Base-by-base conservation (phyloP, 805 yeast species). In the Candida sithepensis region DNA sequence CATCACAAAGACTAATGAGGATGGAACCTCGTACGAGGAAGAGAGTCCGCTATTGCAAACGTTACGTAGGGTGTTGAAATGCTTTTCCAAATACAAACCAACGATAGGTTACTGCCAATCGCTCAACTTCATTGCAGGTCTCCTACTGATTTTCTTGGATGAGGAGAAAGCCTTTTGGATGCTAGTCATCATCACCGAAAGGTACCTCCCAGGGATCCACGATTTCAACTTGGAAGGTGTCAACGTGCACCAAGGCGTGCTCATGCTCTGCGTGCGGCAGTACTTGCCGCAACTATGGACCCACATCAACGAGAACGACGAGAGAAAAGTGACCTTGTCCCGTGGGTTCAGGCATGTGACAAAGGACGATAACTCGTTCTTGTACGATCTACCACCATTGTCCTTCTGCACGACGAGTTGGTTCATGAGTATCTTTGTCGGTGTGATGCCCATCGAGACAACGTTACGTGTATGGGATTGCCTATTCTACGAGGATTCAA, bases 371-470 rank as follows among this genome's bases (percentile, higher is more conserved):
- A 60, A 60, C 66, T 57, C 74, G 77, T 59, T 82, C 88, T 73
- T 92, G 28, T 74, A 80, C 14, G 84, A 85, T 55, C 68, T 91
- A 39, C 98, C 99, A 1, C 96, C 97, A 2, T 78, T 94, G 3
- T 87, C 97, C 1, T 73, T 94, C 41, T 94, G 96, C 55, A 94
- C 98, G 0, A 92, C 97, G 0, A 83, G 96, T 46, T 94, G 99
- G 99, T 94, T 94, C 62, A 92, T 94, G 98, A 87, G 97, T 58
- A 79, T 88, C n/a, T 94, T 87, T 67, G 89, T 94, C 32, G 96
- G 96, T 0, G 81, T 85, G 0, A 67, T 94, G 22, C 99, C 99
- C 0, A 81, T 89, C 20, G 98, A 94, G 60, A 79, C 95, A 0
- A 85, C 89, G 8, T 70, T 94, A 39, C 71, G 98, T 47, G 84